These are phyloP conservation scores for Cubamyces sp. DNA, from an alignment of 768 basidiomycete genomes.

Conservation along the genomic window DNA sequence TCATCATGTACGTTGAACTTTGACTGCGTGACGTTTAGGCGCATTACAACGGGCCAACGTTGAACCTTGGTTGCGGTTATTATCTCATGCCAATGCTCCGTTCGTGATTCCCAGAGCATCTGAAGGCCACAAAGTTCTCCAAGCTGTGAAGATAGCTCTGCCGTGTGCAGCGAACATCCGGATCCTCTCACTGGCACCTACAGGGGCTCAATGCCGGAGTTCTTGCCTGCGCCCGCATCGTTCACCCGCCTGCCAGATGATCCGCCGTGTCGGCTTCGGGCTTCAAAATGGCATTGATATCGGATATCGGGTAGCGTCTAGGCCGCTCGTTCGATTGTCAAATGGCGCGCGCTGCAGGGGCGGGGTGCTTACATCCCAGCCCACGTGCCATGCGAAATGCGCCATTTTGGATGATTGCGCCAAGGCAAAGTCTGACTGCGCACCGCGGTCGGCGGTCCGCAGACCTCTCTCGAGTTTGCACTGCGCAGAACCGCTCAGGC, in stretches of 20 bases:
- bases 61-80: too few species aligned
- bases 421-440: not conserved
- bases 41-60: too few species aligned
- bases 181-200: too few species aligned
- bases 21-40: too few species aligned
- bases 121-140: not conserved
- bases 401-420: too few species aligned
- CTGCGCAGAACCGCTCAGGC: too few species aligned
- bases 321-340: too few species aligned
- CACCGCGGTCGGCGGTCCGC: too few species aligned
- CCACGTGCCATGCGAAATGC: too few species aligned
- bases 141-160: not conserved
- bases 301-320: conserved; percentile 5
- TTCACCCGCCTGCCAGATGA: not conserved
- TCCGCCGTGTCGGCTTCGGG: conserved; percentile 4
- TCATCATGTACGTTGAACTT: too few species aligned
- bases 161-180: not conserved
- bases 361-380: not conserved
- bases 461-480: too few species aligned
- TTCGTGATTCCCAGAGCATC: not conserved
- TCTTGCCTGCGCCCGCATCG: not conserved
- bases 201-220: not conserved
- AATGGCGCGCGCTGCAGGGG: not conserved
- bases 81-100: too few species aligned
- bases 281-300: conserved; percentile 8